Percentiles rank a stretch among this genome's conserved stretches.
phyloP scores from a whole-genome alignment of 345 rosid species.

The Eucalyptus paniculata region DNA sequence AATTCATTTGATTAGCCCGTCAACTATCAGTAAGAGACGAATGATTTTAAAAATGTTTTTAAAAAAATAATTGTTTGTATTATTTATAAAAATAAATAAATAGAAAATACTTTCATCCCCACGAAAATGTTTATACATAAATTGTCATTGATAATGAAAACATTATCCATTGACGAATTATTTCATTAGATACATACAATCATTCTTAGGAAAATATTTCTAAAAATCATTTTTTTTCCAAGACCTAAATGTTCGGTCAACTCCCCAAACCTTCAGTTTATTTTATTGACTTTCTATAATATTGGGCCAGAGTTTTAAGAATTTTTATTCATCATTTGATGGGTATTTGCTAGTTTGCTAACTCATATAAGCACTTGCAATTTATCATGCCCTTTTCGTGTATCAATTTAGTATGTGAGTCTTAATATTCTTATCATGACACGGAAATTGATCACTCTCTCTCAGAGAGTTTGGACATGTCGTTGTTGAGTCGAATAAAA shows the following conservation, averaged over 20 bases:
- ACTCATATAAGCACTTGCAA: not conserved
- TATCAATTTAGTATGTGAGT: not conserved
- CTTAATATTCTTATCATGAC: not conserved
- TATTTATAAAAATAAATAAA: too few species aligned
- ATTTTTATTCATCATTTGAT: not conserved
- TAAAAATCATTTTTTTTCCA: too few species aligned
- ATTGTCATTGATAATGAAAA: too few species aligned
- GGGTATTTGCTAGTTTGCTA: not conserved
- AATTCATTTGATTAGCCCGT: too few species aligned
- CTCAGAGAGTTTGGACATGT: not conserved
- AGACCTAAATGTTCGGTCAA: fast-evolving
- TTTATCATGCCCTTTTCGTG: not conserved
- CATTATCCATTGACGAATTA: too few species aligned
- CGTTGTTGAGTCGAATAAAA: not conserved
- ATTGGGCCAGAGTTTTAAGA: not conserved
- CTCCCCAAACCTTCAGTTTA: not conserved
- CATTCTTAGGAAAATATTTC: too few species aligned
- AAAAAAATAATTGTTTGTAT: too few species aligned
- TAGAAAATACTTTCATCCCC: too few species aligned
- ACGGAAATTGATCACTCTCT: not conserved
- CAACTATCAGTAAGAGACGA: too few species aligned
- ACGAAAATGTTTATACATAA: too few species aligned
- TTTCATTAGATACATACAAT: too few species aligned
- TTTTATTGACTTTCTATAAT: not conserved
- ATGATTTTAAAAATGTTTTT: too few species aligned